These are phyloP conservation scores for Codiaeum variegatum DNA, from an alignment of 441 rosid species.

Conservation along the genomic window DNA sequence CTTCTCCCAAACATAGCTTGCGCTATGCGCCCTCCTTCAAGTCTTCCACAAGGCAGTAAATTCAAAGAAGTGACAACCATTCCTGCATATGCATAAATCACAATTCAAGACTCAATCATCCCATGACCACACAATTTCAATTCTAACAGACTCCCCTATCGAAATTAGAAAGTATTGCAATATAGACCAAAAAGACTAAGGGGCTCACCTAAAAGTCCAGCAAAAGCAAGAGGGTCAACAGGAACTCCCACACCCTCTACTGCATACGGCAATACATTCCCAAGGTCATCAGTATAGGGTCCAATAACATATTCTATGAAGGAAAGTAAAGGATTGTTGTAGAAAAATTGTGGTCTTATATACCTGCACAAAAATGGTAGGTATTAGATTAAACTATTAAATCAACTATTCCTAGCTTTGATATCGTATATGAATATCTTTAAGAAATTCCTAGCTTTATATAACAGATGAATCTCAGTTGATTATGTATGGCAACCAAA, in stretches of 20 bases:
- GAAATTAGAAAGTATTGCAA: neutral
- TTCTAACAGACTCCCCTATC: neutral
- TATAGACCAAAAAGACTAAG: neutral
- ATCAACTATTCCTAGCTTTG: neutral
- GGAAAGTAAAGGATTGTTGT: conserved; percentile 78
- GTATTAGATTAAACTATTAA: neutral
- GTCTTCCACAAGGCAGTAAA: conserved; percentile 88
- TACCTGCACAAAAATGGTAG: conserved; percentile 43
- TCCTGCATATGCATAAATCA: conserved; percentile 38
- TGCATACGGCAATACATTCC: conserved; percentile 81
- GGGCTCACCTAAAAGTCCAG: conserved; percentile 78
- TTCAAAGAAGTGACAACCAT: conserved; percentile 91
- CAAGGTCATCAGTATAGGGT: conserved; percentile 85
- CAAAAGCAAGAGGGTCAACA: conserved; percentile 86
- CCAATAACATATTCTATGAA: conserved; percentile 78
- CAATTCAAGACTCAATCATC: neutral
- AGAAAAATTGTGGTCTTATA: conserved; percentile 83
- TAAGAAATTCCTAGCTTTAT: neutral
- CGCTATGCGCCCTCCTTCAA: conserved; percentile 85
- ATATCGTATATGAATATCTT: neutral
- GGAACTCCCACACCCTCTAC: conserved; percentile 95
- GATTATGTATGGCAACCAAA: neutral
- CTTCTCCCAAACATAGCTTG: conserved; percentile 88
- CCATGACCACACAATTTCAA: no score
- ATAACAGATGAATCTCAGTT: neutral